Evolutionary conservation across 148 eudicot genomes (phyloP).

Genomic region (Selenicereus undatus): DNA sequence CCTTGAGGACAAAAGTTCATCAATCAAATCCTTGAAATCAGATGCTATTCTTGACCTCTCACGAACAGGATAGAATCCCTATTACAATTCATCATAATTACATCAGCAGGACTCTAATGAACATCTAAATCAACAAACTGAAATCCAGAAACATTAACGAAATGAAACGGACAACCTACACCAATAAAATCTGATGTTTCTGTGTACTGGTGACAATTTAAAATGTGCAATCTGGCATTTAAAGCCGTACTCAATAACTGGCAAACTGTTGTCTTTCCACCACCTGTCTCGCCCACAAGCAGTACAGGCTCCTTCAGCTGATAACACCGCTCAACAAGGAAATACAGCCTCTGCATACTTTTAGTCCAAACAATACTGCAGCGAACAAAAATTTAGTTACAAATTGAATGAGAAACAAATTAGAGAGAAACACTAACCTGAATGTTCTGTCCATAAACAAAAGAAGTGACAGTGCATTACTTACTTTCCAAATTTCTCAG

Average conservation of each 20-base stretch:
- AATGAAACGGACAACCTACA: conserved; percentile 37
- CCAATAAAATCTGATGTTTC: conserved; percentile 99
- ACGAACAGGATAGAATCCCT: conserved; percentile 93
- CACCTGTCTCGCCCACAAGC: conserved; percentile 98
- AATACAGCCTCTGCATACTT: conserved; percentile 81
- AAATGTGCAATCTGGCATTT: conserved; percentile 57
- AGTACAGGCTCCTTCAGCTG: conserved; percentile 90
- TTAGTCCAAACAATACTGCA: conserved; percentile 79
- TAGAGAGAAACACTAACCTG: background rate
- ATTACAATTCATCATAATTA: conserved; percentile 20
- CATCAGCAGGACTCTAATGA: background rate
- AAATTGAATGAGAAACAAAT: background rate
- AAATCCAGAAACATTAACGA: background rate
- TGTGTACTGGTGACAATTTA: conserved; percentile 95
- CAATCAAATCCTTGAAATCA: conserved; percentile 60
- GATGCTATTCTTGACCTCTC: conserved; percentile 64
- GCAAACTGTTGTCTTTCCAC: conserved; percentile 95
- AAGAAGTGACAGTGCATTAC: background rate
- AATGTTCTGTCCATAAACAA: background rate
- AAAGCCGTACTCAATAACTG: conserved; percentile 73
- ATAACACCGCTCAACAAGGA: conserved; percentile 80
- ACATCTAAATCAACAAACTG: background rate
- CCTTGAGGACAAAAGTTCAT: conserved; percentile 46
- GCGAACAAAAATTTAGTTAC: conserved; percentile 13
- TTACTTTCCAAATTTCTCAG: conserved; percentile 27